Evolutionary conservation across 331 rosid species (phyloP).

Genomic region (Malus hybrid): DNA sequence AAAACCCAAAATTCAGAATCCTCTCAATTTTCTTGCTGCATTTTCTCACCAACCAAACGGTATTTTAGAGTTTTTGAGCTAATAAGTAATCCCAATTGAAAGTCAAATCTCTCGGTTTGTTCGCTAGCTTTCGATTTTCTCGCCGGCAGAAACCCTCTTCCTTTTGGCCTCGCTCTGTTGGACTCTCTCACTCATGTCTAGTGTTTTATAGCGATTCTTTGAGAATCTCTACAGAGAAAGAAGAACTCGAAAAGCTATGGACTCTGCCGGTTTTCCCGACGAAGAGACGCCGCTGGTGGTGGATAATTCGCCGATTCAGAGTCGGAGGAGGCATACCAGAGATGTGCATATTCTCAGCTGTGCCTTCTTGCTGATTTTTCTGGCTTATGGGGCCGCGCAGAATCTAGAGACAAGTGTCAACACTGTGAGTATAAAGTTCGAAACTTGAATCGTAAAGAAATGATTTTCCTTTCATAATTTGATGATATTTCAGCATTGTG

Average conservation of each 20-base stretch:
- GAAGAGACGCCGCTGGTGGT: conserved; percentile 61
- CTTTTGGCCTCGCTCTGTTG: conserved; percentile 3
- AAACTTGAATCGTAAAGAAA: too few species aligned
- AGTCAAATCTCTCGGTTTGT: background rate
- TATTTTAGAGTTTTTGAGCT: background rate
- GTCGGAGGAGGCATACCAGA: conserved; percentile 25
- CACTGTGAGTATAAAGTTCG: conserved; percentile 37
- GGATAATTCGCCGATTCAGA: conserved; percentile 8
- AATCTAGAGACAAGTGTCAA: conserved; percentile 79
- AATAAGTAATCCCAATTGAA: background rate
- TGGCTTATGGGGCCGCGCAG: conserved; percentile 93
- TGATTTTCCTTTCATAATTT: too few species aligned
- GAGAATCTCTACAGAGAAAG: conserved; percentile 6
- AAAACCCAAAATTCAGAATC: background rate
- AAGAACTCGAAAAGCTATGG: conserved; percentile 26
- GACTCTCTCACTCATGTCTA: background rate
- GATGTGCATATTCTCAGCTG: conserved; percentile 66
- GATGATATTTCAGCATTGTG: too few species aligned
- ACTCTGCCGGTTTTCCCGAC: conserved; percentile 25
- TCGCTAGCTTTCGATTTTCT: background rate
- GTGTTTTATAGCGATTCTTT: conserved; percentile 1
- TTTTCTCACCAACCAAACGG: background rate
- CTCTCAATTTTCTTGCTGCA: too few species aligned
- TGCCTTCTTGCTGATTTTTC: conserved; percentile 66
- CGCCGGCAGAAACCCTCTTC: background rate